Conservation (phyloP, 1,139 yeast species). For the Maudiozyma humilis region DNA sequence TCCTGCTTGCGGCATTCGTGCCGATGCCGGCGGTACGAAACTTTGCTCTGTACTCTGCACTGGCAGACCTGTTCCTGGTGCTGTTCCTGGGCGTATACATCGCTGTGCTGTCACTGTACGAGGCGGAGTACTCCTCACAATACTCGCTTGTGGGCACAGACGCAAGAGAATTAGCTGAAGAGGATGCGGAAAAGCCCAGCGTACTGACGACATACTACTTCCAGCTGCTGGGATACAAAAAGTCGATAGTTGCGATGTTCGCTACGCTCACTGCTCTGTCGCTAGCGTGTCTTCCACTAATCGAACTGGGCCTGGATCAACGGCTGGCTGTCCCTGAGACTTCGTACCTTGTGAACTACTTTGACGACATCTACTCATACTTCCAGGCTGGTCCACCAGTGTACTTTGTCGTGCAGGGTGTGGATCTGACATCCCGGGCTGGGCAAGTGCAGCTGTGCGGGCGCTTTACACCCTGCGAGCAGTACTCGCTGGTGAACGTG, state of each 20-base stretch:
- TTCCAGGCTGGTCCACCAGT: constrained; percentile 88
- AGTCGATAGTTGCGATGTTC: constrained; percentile 34
- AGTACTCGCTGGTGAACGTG: constrained; percentile 71
- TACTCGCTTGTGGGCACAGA: too few species aligned
- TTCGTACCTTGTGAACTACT: constrained; percentile 74
- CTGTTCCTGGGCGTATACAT: constrained; percentile 79
- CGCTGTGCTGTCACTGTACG: constrained; percentile 43
- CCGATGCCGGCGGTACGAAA: constrained; percentile 94
- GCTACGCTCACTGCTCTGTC: constrained; percentile 59
- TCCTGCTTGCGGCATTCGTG: constrained; percentile 69
- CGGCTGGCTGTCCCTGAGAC: constrained; percentile 76
- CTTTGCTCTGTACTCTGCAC: constrained; percentile 85
- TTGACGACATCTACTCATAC: constrained; percentile 62
- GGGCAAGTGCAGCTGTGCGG: constrained; percentile 79
- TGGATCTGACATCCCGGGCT: constrained; percentile 51
- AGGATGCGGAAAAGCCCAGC: too few species aligned
- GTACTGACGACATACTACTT: too few species aligned
- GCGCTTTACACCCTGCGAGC: constrained; percentile 73
- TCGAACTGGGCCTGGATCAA: constrained; percentile 80
- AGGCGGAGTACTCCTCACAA: constrained; percentile 11
- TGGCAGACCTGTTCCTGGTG: constrained; percentile 70
- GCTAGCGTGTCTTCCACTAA: constrained; percentile 55
- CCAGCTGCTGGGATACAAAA: neutral
- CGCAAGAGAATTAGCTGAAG: too few species aligned
- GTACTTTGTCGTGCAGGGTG: constrained; percentile 64